phyloP scores from a whole-genome alignment of 257 asterid species.

The Ligustrum vulgare region DNA sequence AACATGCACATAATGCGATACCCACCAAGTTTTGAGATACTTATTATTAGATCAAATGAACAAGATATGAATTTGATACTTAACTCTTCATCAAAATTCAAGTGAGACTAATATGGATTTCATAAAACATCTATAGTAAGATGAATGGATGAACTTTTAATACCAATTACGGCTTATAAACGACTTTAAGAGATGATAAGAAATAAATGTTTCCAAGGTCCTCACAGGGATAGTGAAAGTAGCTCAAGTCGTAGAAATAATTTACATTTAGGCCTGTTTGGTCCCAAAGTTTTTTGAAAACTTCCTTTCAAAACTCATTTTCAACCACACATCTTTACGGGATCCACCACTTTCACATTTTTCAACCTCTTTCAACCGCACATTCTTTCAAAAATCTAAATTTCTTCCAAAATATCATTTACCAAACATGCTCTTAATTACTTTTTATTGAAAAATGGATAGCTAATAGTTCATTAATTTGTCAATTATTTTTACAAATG shows the following conservation, averaged over 20 bases:
- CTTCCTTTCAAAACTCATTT: no score
- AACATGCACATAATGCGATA: neutral
- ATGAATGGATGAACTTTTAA: neutral
- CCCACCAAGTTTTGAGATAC: neutral
- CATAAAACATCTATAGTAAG: neutral
- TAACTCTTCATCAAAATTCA: neutral
- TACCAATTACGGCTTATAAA: neutral
- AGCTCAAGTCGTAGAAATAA: neutral
- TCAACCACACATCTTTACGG: no score
- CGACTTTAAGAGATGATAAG: neutral
- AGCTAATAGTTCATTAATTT: neutral
- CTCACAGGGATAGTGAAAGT: neutral
- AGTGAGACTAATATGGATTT: neutral
- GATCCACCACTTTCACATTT: no score
- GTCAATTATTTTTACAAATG: neutral
- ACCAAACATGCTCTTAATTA: no score
- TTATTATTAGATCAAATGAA: neutral
- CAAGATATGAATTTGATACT: neutral
- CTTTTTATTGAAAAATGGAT: neutral
- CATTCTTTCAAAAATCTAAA: no score
- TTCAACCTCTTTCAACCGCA: no score
- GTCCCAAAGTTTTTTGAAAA: no score
- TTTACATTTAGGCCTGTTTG: no score
- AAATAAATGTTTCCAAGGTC: neutral
- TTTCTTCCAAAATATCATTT: no score